Percentiles rank a stretch among this genome's conserved stretches.
Conservation (phyloP, 768 basidiomycete genomes). For the Sistotremastrum niveocremeum region DNA sequence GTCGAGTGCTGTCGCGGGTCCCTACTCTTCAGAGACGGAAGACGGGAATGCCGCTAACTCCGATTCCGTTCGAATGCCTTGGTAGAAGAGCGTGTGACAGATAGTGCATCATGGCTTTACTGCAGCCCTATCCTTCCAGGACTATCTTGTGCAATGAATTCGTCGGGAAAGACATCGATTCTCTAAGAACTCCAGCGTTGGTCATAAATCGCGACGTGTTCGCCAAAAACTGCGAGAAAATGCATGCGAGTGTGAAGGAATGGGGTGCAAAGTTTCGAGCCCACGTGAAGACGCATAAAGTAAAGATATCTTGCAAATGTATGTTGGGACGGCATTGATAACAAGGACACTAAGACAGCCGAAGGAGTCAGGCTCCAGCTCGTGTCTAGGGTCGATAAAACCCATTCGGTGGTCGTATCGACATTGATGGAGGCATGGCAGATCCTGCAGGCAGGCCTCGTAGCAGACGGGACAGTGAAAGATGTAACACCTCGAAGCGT, state of each 20-base stretch:
- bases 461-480: constrained; percentile 59
- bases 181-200: constrained; percentile 62
- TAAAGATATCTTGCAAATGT: constrained; percentile 11
- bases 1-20: too few species aligned
- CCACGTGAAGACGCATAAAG: constrained; percentile 81
- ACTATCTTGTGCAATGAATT: constrained; percentile 33
- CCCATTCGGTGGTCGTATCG: constrained; percentile 61
- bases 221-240: constrained; percentile 55
- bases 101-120: neutral
- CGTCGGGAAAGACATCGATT: constrained; percentile 39
- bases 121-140: neutral
- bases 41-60: too few species aligned
- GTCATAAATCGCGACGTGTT: constrained; percentile 66
- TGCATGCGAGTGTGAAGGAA: constrained; percentile 51
- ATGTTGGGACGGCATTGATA: neutral
- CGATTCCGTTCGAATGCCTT: too few species aligned
- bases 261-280: constrained; percentile 67
- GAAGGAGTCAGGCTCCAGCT: constrained; percentile 68
- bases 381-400: constrained; percentile 35
- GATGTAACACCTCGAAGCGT: constrained; percentile 40
- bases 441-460: constrained; percentile 50
- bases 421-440: constrained; percentile 76
- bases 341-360: constrained; percentile 28
- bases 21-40: too few species aligned
- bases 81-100: too few species aligned